Percentiles rank a stretch among this genome's conserved stretches.
Evolutionary conservation across 139 green algal species (phyloP).

Genomic region (Micromonas commoda): DNA sequence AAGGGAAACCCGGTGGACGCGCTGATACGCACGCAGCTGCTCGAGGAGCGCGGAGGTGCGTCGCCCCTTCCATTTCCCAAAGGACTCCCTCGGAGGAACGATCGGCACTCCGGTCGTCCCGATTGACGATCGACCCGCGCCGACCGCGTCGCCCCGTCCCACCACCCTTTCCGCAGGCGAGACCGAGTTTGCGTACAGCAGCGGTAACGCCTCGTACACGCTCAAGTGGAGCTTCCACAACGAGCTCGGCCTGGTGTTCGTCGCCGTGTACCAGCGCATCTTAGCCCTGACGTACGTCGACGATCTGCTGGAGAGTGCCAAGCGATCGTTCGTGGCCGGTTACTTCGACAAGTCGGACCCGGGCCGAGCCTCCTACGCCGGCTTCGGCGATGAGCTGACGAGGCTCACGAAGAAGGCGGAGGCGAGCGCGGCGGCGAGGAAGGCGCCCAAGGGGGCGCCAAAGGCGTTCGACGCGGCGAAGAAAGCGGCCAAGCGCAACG

Average conservation of each 20-base stretch:
- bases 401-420: conserved; percentile 31
- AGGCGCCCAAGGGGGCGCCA: conserved; percentile 25
- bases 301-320: conserved; percentile 34
- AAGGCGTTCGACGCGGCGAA: conserved; percentile 8
- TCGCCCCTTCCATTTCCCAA: too few species aligned
- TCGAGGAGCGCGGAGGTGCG: conserved; percentile 76
- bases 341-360: conserved; percentile 12
- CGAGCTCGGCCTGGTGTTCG: conserved; percentile 89
- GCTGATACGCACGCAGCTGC: conserved; percentile 73
- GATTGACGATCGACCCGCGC: too few species aligned
- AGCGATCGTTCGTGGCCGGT: conserved; percentile 23
- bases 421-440: conserved; percentile 22
- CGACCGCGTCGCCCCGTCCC: too few species aligned
- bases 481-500: conserved; percentile 23
- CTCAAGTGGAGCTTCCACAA: conserved; percentile 97
- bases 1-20: conserved; percentile 71
- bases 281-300: conserved; percentile 55
- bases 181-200: conserved; percentile 65
- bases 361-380: conserved; percentile 15
- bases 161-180: too few species aligned
- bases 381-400: conserved; percentile 33
- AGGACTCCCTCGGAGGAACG: too few species aligned
- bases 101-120: too few species aligned
- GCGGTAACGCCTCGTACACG: conserved; percentile 60
- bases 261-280: conserved; percentile 88